Base-by-base conservation (phyloP, 495 filamentous ascomycete genomes). In the Podospora fimiseda region DNA sequence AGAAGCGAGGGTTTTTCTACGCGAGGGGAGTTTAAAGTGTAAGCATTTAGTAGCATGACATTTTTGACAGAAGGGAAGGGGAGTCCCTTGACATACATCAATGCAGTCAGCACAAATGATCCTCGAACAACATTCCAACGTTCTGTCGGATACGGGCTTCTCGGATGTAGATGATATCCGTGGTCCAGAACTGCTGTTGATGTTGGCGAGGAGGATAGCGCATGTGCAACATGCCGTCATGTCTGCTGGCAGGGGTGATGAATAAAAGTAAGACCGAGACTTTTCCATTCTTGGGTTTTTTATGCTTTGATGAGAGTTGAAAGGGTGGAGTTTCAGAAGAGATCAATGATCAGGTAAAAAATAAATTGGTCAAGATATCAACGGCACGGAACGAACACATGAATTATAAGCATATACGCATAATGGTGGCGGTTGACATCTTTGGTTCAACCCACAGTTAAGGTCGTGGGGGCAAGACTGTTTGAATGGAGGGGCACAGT, bases 51-150 rank as follows among this genome's bases (percentile, higher is more conserved):
- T n/a, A 19, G 15, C 13, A 18, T 9, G 18, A 13, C 18, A 45
- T 33, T 18, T 20, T 22, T 9, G 1, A 18, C 27, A 13, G 43
- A 8, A 9, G 15, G 14, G 37, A 37, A 24, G 38, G 22, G 39
- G 33, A 4, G 18, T 19, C n/a, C 21, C 24, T 9, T 15, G 20
- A 14, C 70, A 39, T 72, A 83, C 83, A 53, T 72, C 63, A 55
- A 86, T 80, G 70, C 88, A 92, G 38, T 68, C 68, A 2, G 79
- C 76, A 61, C 88, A 90, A 56, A 90, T 86, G 9, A 74, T 66
- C 41, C 88, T 74, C 24, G 67, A 68, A 60, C 87, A 91, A 66
- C 87, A 90, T 39, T 73, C 70, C 41, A 85, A 68, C 33, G 66
- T 67, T 9, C 80, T 68, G 22, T 70, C 61, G 2, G 71, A 66